Base-by-base conservation (phyloP, 73 alveolate species). In the Paramecium primaurelia region DNA sequence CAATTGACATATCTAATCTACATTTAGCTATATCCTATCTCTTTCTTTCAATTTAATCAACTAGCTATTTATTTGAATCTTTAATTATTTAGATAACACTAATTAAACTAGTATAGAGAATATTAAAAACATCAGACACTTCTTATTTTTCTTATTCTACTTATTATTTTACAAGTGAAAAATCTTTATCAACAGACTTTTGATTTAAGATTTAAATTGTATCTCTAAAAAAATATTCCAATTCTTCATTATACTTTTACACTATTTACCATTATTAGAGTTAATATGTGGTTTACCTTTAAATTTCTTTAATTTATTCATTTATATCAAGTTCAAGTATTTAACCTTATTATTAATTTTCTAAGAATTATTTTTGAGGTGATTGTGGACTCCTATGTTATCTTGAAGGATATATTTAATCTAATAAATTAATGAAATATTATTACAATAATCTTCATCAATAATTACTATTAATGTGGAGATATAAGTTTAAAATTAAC, bases 221-320 rank as follows among this genome's bases (percentile, higher is more conserved):
- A 32, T 80, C 91, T 22, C 30, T 45, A 42, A 80, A 45, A 9
- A 80, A 80, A 3, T 25, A 32, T 11, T 80, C 91, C n/a, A 80
- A 25, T 80, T 80, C 91, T 47, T 80, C 91, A 80, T 80, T 49
- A 80, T 80, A 80, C 45, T 80, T 80, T 49, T 80, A 36, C 10
- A 80, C 44, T 26, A 36, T 9, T 20, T 40, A 20, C 71, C 71
- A 80, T 44, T 80, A 22, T 44, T 80, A 12, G 18, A 80, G 38
- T 26, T 20, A 25, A 49, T 44, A 80, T 9, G 49, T 36, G 3
- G 91, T 80, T 49, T 40, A 47, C 22, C 75, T 40, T 44, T 44
- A 42, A 80, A 44, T 44, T 44, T 45, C 91, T 47, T 49, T 80
- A 0, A 80, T 26, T 25, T 80, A 47, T 42, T 80, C 91, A 80